Evolutionary conservation across 2,329 filamentous ascomycete species (phyloP).

Genomic region (Botryosphaeria dothidea): DNA sequence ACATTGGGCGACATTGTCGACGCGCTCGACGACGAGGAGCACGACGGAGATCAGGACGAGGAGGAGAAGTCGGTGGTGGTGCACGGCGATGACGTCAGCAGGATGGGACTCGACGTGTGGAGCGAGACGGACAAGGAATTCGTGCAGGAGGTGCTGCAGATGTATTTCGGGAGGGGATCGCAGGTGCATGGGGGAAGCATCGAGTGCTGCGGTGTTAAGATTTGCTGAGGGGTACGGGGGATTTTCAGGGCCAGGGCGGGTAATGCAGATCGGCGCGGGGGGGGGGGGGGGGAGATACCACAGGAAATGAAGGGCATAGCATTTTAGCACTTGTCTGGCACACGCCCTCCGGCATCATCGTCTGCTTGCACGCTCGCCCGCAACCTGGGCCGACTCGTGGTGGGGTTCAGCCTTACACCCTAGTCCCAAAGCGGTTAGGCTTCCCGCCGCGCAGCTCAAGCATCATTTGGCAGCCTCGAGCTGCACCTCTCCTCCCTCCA

Average conservation of each 20-base stretch:
- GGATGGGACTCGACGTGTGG: slow-evolving; percentile 79
- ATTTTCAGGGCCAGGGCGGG: background rate
- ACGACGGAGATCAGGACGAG: slow-evolving; percentile 38
- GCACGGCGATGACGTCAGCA: slow-evolving; percentile 64
- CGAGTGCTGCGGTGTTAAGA: slow-evolving; percentile 71
- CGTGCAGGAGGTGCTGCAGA: slow-evolving; percentile 59
- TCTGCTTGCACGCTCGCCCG: background rate
- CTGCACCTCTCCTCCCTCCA: background rate
- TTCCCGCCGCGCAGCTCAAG: background rate
- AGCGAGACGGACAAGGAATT: slow-evolving; percentile 70
- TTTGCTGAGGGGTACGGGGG: slow-evolving; percentile 53
- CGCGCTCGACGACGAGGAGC: slow-evolving; percentile 42
- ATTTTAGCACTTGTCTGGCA: background rate
- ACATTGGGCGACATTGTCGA: slow-evolving; percentile 64
- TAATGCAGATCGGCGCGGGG: background rate
- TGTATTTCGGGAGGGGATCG: slow-evolving; percentile 67
- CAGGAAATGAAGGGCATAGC: background rate
- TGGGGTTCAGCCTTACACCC: background rate
- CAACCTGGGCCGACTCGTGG: background rate
- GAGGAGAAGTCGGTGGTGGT: slow-evolving; percentile 51
- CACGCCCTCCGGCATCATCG: background rate
- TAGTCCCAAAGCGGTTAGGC: background rate
- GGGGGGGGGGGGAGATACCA: background rate
- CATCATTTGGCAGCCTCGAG: slow-evolving; percentile 11
- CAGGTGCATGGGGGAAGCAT: slow-evolving; percentile 68